Percentiles rank a stretch among this genome's conserved stretches.
These are phyloP conservation scores for Rubia peregrina DNA, from an alignment of 305 asterid species.

Conservation along the genomic window DNA sequence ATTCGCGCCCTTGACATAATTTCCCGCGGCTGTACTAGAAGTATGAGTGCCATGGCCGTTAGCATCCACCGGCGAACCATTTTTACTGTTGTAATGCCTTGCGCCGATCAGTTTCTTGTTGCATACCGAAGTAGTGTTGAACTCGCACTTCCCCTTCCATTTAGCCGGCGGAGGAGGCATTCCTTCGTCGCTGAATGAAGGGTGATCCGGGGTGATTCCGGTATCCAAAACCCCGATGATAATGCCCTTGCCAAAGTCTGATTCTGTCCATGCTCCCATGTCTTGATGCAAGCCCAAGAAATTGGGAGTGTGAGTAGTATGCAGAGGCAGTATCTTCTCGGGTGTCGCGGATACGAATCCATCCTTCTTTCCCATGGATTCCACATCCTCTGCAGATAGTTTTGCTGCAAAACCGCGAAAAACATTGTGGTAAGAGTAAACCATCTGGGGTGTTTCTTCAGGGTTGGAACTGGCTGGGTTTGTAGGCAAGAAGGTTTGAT, in stretches of 20 bases:
- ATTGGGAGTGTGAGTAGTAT: constrained; percentile 44
- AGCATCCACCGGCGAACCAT: constrained; percentile 26
- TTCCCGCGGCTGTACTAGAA: constrained; percentile 51
- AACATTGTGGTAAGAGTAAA: constrained; percentile 36
- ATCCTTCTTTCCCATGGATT: constrained; percentile 23
- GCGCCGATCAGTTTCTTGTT: constrained; percentile 62
- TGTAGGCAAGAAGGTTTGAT: constrained; percentile 24
- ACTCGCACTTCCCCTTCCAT: constrained; percentile 58
- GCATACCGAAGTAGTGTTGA: constrained; percentile 24
- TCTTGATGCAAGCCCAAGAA: constrained; percentile 42
- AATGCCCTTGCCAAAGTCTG: constrained; percentile 41
- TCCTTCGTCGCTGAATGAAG: constrained; percentile 47
- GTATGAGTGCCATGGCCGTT: constrained; percentile 56
- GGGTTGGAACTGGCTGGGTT: constrained; percentile 4
- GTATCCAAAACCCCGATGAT: constrained; percentile 45
- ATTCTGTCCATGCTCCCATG: constrained; percentile 36
- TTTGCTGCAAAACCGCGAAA: constrained; percentile 44
- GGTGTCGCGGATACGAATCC: constrained; percentile 39
- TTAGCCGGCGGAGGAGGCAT: constrained; percentile 54
- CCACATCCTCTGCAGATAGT: constrained; percentile 27
- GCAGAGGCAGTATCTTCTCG: constrained; percentile 22
- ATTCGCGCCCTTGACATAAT: constrained; percentile 38
- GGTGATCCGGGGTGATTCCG: constrained; percentile 41
- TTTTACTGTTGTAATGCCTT: constrained; percentile 17
- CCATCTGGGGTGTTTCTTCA: constrained; percentile 7